phyloP scores from a whole-genome alignment of 2,329 filamentous ascomycete species.

The Didymella arachidicola region DNA sequence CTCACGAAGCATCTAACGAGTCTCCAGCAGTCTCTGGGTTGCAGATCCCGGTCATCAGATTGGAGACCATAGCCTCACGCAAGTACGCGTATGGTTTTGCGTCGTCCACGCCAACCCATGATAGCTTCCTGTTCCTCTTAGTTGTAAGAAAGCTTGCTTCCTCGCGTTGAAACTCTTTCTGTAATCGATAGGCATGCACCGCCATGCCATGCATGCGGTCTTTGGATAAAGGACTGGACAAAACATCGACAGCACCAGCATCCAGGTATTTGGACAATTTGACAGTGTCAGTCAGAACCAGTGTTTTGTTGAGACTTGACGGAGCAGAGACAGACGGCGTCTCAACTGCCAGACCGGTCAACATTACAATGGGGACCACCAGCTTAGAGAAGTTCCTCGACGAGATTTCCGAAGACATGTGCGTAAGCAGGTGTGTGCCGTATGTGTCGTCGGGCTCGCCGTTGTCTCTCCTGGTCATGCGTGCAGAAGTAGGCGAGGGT shows the following conservation, averaged over 20 bases:
- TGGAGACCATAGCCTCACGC: constrained; percentile 91
- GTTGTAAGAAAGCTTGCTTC: constrained; percentile 75
- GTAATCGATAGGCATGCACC: constrained; percentile 83
- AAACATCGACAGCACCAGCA: constrained; percentile 84
- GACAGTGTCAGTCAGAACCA: constrained; percentile 57
- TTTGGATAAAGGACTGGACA: constrained; percentile 78
- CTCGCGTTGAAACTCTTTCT: constrained; percentile 77
- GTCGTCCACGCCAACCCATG: constrained; percentile 88
- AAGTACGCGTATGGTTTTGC: constrained; percentile 88
- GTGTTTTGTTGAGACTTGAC: constrained; percentile 45
- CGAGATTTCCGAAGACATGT: constrained; percentile 54
- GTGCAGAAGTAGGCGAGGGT: constrained; percentile 50
- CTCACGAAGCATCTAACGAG: constrained; percentile 68
- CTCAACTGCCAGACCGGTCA: constrained; percentile 50
- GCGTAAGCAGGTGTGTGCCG: constrained; percentile 53
- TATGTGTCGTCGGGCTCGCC: constrained; percentile 53
- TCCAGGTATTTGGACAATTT: constrained; percentile 78
- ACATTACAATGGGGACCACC: constrained; percentile 52
- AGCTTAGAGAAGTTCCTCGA: constrained; percentile 51
- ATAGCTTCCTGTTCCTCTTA: constrained; percentile 80
- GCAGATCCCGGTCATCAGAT: constrained; percentile 88
- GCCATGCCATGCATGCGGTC: constrained; percentile 78
- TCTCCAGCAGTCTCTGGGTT: constrained; percentile 69
- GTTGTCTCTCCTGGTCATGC: constrained; percentile 41
- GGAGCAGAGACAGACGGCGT: constrained; percentile 43